Percentiles rank a stretch among this genome's conserved stretches.
Conservation (phyloP, 495 filamentous ascomycete species). For the Tuber indicum region DNA sequence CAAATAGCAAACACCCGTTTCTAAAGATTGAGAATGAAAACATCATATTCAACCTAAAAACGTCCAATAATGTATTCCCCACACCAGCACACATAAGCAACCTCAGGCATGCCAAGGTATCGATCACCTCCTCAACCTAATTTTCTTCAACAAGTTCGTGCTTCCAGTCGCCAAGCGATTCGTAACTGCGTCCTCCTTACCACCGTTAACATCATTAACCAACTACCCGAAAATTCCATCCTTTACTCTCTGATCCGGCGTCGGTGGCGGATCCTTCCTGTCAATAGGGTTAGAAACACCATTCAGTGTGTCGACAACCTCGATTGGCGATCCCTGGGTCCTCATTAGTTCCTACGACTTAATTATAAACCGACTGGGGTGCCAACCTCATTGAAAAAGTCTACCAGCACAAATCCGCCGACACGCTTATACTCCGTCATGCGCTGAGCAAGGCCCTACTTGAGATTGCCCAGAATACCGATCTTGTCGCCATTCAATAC, state of each 20-base stretch:
- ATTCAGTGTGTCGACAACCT: constrained; percentile 54
- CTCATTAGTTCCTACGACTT: not conserved
- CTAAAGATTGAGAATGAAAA: too few relatives aligned
- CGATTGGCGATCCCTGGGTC: constrained; percentile 30
- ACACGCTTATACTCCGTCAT: constrained; percentile 49
- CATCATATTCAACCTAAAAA: not conserved
- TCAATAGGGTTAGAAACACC: not conserved
- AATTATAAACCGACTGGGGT: not conserved
- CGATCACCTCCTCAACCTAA: not conserved
- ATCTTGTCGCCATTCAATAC: constrained; percentile 53
- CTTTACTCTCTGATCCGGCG: not conserved
- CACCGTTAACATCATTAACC: not conserved
- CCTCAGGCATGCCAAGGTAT: not conserved
- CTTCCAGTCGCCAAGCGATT: not conserved
- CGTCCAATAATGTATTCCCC: not conserved
- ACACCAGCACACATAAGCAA: not conserved
- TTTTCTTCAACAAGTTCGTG: not conserved
- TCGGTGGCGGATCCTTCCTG: not conserved
- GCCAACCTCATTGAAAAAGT: constrained; percentile 57
- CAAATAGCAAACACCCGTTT: too few relatives aligned
- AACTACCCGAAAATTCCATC: not conserved
- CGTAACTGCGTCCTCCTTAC: not conserved
- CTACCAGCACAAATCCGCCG: constrained; percentile 59
- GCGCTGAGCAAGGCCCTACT: constrained; percentile 53
- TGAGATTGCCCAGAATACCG: constrained; percentile 52